These are phyloP conservation scores for Aspergillus niger DNA, from an alignment of 2,329 filamentous ascomycete species.

Conservation along the genomic window DNA sequence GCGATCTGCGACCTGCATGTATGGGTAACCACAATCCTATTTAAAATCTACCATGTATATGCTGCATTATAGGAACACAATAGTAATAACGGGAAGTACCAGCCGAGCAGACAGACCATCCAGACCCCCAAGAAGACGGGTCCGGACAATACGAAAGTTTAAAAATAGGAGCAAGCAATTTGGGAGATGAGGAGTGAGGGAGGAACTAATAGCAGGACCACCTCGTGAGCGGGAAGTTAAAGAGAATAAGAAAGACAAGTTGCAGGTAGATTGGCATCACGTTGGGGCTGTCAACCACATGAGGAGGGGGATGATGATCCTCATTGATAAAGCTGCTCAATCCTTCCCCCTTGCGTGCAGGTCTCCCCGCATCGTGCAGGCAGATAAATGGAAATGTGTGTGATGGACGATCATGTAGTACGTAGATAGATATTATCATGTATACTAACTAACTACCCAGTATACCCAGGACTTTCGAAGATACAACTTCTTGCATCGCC, in stretches of 20 bases:
- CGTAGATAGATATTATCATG: no score
- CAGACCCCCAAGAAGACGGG: background rate
- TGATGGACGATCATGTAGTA: no score
- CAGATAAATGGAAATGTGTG: no score
- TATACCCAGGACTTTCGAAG: background rate
- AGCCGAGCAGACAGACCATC: background rate
- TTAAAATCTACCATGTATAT: no score
- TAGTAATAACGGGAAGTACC: background rate
- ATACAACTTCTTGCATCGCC: background rate
- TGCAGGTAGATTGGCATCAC: background rate
- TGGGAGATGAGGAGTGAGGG: background rate
- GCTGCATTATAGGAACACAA: no score
- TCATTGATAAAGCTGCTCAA: background rate
- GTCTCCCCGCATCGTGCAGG: background rate
- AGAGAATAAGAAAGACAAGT: background rate
- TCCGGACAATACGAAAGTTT: background rate
- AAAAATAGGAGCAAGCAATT: background rate
- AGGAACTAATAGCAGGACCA: background rate
- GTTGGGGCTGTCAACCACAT: constrained; percentile 1
- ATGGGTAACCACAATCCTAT: background rate
- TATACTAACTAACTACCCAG: no score
- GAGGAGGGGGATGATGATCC: background rate
- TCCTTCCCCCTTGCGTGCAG: background rate
- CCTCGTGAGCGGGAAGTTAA: background rate
- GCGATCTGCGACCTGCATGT: constrained; percentile 17